Evolutionary conservation across 108 stramenopile genomes (phyloP).

Genomic region (Pseudonitzschia delicatissima): DNA sequence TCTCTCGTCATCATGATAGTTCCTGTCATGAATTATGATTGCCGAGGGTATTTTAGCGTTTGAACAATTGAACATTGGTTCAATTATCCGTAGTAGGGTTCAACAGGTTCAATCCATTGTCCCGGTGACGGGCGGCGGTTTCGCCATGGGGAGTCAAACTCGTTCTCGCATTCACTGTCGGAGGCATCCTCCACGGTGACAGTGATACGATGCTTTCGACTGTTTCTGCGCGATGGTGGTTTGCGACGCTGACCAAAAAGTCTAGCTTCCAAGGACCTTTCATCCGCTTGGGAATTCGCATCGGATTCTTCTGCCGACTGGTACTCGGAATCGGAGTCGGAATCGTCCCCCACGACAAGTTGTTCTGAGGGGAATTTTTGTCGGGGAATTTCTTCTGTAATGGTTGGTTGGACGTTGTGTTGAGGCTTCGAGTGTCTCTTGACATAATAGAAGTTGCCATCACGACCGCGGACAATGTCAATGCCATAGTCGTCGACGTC

Average conservation of each 20-base stretch:
- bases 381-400: not conserved
- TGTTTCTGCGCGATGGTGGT: slow-evolving; percentile 2
- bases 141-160: slow-evolving; percentile 47
- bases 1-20: too few species aligned
- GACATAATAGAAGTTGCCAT: slow-evolving; percentile 17
- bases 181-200: slow-evolving; percentile 62
- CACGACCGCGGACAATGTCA: slow-evolving; percentile 8
- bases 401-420: not conserved
- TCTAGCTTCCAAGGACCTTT: not conserved
- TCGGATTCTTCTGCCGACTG: not conserved
- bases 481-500: not conserved
- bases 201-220: slow-evolving; percentile 4
- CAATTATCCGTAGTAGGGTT: too few species aligned
- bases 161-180: slow-evolving; percentile 52
- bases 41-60: too few species aligned
- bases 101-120: slow-evolving; percentile 61
- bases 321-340: not conserved
- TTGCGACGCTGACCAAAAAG: not conserved
- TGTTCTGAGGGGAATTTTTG: not conserved
- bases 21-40: too few species aligned
- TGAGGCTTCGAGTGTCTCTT: not conserved
- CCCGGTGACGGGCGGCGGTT: slow-evolving; percentile 53
- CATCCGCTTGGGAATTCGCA: too few species aligned
- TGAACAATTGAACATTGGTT: too few species aligned
- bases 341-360: not conserved